Conservation (phyloP, 2,329 filamentous ascomycete genomes). For the Seiridium cupressi region DNA sequence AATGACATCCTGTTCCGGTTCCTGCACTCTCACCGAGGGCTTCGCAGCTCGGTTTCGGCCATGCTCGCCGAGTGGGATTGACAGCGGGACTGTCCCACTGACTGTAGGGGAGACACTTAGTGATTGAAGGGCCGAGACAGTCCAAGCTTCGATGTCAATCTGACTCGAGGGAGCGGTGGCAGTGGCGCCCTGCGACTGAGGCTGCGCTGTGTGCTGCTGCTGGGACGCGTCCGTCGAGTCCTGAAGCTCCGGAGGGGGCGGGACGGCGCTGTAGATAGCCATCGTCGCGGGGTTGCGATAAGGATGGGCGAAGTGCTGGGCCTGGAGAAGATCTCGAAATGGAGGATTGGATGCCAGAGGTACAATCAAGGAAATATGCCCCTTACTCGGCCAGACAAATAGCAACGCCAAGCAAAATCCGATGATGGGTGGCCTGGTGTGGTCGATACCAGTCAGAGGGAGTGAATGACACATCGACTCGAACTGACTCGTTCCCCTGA, state of each 20-base stretch:
- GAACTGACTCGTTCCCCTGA: slow-evolving; percentile 4
- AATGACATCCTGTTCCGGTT: slow-evolving; percentile 22
- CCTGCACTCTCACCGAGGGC: slow-evolving; percentile 24
- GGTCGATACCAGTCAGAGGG: not conserved
- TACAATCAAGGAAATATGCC: not conserved
- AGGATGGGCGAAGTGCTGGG: not conserved
- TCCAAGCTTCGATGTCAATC: slow-evolving; percentile 68
- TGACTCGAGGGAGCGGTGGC: slow-evolving; percentile 28
- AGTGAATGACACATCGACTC: slow-evolving; percentile 7
- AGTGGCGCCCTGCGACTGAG: slow-evolving; percentile 16
- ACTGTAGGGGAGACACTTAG: slow-evolving; percentile 53
- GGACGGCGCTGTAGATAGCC: slow-evolving; percentile 53
- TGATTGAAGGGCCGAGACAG: slow-evolving; percentile 54
- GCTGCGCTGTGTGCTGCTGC: slow-evolving; percentile 15
- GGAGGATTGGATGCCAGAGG: not conserved
- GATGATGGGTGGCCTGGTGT: not conserved
- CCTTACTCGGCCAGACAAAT: not conserved
- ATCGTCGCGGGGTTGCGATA: slow-evolving; percentile 14
- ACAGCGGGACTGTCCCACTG: slow-evolving; percentile 62
- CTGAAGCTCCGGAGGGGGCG: slow-evolving; percentile 42
- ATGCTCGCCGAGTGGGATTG: slow-evolving; percentile 72
- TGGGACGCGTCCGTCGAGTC: slow-evolving; percentile 16
- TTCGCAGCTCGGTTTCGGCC: slow-evolving; percentile 17
- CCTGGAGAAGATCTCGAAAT: not conserved
- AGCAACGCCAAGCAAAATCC: no score